A percentile compares a stretch with the other conserved stretches of the same genome.
Evolutionary conservation across 345 rosid species (phyloP).

Genomic region (Clarkia xantiana): DNA sequence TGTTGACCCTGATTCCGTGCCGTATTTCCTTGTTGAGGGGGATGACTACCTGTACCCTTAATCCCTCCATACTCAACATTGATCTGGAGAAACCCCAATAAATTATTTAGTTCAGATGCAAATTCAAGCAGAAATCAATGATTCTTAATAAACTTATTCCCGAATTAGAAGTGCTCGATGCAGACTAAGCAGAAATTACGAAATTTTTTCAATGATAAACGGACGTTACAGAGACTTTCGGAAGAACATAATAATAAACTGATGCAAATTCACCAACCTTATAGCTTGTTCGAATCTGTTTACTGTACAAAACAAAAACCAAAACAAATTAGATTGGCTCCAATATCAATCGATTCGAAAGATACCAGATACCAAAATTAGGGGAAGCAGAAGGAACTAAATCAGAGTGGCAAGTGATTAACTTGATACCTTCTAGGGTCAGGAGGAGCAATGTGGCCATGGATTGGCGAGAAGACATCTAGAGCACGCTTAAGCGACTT

Average conservation of each 20-base stretch:
- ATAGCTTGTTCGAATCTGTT: constrained; percentile 65
- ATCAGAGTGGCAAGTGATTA: too few species aligned
- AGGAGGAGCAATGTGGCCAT: constrained; percentile 59
- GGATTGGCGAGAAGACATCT: constrained; percentile 75
- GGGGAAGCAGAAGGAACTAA: neutral
- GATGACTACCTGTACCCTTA: constrained; percentile 25
- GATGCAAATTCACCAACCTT: constrained; percentile 39
- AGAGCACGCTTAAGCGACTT: constrained; percentile 79
- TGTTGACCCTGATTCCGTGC: constrained; percentile 16
- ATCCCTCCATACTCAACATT: constrained; percentile 47
- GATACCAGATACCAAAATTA: neutral
- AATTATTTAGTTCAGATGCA: too few species aligned
- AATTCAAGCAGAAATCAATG: too few species aligned
- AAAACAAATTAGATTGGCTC: constrained; percentile 5
- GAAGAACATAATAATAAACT: constrained; percentile 1
- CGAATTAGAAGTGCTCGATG: neutral
- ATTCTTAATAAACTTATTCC: neutral
- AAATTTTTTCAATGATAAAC: neutral
- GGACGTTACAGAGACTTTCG: neutral
- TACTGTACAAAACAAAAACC: constrained; percentile 32
- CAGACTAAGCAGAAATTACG: neutral
- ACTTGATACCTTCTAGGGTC: constrained; percentile 56
- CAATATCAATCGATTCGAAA: too few species aligned
- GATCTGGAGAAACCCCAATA: constrained; percentile 21
- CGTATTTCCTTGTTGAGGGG: constrained; percentile 23